A percentile compares a stretch with the other conserved stretches of the same genome.
These are phyloP conservation scores for Coemansia sp. DNA, from an alignment of 371 early-diverging fungal species.

Conservation along the genomic window DNA sequence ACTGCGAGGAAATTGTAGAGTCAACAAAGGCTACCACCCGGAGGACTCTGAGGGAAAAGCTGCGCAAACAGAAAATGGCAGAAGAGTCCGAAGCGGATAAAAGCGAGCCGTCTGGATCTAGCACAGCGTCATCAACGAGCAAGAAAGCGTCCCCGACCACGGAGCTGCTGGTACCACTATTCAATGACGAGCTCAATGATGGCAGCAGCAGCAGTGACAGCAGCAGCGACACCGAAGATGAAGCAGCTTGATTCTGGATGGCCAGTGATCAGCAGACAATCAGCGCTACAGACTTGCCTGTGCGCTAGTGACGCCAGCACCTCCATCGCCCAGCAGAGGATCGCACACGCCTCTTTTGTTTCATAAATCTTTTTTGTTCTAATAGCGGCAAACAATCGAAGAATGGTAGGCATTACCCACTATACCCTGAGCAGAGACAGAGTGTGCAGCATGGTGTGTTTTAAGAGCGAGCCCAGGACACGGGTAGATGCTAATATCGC, in stretches of 20 bases:
- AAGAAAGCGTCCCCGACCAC: too few species aligned
- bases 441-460: too few species aligned
- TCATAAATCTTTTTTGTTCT: neutral
- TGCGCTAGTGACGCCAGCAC: too few species aligned
- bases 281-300: neutral
- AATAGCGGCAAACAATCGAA: neutral
- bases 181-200: constrained; percentile 31
- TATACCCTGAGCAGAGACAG: too few species aligned
- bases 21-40: constrained; percentile 69
- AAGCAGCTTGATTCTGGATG: too few species aligned
- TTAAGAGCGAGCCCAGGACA: too few species aligned
- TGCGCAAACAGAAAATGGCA: neutral
- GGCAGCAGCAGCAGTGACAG: neutral
- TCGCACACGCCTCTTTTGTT: too few species aligned
- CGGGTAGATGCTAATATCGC: too few species aligned
- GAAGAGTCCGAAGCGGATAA: constrained; percentile 1
- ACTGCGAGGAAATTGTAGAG: constrained; percentile 73
- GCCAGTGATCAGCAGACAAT: too few species aligned
- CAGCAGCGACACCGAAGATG: constrained; percentile 14
- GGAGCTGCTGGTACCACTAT: constrained; percentile 25
- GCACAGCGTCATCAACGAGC: neutral
- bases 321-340: too few species aligned
- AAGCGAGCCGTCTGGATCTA: neutral
- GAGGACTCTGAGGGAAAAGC: constrained; percentile 20
- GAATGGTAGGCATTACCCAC: too few species aligned